A percentile compares a stretch with the other conserved stretches of the same genome.
Evolutionary conservation across 2,329 filamentous ascomycete genomes (phyloP).

Genomic region (Colletotrichum graminicola): DNA sequence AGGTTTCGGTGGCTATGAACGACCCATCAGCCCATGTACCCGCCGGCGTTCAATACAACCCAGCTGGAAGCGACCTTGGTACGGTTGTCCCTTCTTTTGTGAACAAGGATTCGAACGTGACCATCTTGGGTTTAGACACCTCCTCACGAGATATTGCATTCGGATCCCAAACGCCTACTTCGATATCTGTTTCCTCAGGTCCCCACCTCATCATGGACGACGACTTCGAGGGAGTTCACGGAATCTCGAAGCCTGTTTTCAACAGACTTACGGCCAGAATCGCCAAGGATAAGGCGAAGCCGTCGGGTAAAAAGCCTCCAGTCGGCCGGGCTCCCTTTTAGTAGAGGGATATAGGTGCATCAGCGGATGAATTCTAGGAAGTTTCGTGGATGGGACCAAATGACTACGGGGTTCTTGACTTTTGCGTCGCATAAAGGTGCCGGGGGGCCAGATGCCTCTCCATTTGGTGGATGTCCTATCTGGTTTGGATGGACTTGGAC

Average conservation of each 20-base stretch:
- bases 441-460: no score
- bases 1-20: not conserved
- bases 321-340: constrained; percentile 17
- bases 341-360: not conserved
- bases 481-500: not conserved
- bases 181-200: not conserved
- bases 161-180: not conserved
- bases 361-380: not conserved
- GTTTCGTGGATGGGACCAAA: not conserved
- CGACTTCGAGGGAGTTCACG: constrained; percentile 6
- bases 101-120: not conserved
- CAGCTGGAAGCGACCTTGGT: not conserved
- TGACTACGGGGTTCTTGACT: not conserved
- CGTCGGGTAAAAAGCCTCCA: not conserved
- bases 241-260: constrained; percentile 30
- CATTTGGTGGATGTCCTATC: not conserved
- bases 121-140: not conserved
- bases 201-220: not conserved
- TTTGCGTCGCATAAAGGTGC: not conserved
- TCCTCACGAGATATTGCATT: not conserved
- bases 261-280: constrained; percentile 27
- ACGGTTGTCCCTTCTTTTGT: not conserved
- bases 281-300: not conserved
- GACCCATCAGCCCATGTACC: constrained; percentile 2
- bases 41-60: constrained; percentile 2